These are phyloP conservation scores for Trichoderma cornu-damae DNA, from an alignment of 2,329 filamentous ascomycete genomes.

Conservation along the genomic window DNA sequence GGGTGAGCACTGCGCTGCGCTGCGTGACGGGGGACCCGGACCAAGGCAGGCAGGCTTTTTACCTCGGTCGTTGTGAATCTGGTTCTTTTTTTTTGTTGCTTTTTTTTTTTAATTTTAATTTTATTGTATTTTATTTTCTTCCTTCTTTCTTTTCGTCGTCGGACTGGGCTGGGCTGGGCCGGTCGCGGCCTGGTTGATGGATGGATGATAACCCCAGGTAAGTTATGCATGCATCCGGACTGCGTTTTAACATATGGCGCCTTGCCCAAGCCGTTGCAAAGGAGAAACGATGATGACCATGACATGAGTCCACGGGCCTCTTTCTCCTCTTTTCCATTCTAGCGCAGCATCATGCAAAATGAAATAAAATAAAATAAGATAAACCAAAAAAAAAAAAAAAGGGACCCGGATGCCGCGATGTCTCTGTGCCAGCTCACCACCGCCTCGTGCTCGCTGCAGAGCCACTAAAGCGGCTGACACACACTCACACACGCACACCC, in stretches of 20 bases:
- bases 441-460: conserved; percentile 16
- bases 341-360: too few relatives aligned
- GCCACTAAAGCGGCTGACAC: conserved; percentile 11
- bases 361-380: too few relatives aligned
- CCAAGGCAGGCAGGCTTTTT: background rate
- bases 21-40: conserved; percentile 4
- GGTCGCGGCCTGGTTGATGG: conserved; percentile 13
- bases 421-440: conserved; percentile 19
- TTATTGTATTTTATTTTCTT: too few relatives aligned
- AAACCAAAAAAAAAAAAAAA: background rate
- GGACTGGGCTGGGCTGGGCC: too few relatives aligned
- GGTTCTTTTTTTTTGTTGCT: too few relatives aligned
- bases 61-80: background rate
- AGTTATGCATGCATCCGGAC: conserved; percentile 17
- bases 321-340: too few relatives aligned
- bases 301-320: too few relatives aligned
- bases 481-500: too few relatives aligned
- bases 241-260: background rate
- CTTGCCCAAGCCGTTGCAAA: background rate
- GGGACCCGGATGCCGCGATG: background rate
- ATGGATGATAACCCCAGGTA: too few relatives aligned
- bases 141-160: conserved; percentile 1
- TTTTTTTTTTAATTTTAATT: too few relatives aligned
- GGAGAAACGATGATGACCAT: too few relatives aligned
- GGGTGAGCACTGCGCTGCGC: conserved; percentile 8